Percentiles rank a stretch among this genome's conserved stretches.
Conservation (phyloP, 208 protist genomes). For the Trypanosoma conorhini region DNA sequence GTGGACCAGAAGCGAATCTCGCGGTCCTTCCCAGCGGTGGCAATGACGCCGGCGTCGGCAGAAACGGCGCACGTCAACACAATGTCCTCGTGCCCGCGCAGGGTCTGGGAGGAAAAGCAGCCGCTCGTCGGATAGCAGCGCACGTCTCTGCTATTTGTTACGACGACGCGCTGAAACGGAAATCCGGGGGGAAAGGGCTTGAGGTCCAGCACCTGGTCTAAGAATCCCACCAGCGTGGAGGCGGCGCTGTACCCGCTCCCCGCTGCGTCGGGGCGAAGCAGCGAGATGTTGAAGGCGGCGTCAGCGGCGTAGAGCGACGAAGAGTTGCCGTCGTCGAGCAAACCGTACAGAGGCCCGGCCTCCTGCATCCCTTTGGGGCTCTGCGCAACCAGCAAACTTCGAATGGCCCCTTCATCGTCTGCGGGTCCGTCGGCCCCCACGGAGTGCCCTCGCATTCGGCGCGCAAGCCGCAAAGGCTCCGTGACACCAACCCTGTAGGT, state of each 20-base stretch:
- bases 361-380: slow-evolving; percentile 49
- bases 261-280: slow-evolving; percentile 18
- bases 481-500: slow-evolving; percentile 68
- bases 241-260: slow-evolving; percentile 29
- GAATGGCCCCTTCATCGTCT: slow-evolving; percentile 64
- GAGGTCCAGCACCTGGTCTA: slow-evolving; percentile 88
- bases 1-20: slow-evolving; percentile 87
- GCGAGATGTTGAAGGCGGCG: slow-evolving; percentile 73
- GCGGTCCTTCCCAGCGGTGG: slow-evolving; percentile 83
- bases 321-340: slow-evolving; percentile 28
- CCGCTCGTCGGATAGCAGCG: slow-evolving; percentile 55
- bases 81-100: slow-evolving; percentile 84
- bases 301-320: slow-evolving; percentile 66
- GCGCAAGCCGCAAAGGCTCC: slow-evolving; percentile 42
- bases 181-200: slow-evolving; percentile 53
- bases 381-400: slow-evolving; percentile 48
- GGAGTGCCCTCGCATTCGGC: slow-evolving; percentile 42
- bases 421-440: slow-evolving; percentile 38
- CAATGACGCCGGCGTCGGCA: slow-evolving; percentile 62
- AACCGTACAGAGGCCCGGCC: slow-evolving; percentile 27
- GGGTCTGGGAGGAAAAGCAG: slow-evolving; percentile 56
- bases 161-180: slow-evolving; percentile 55
- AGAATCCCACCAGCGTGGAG: slow-evolving; percentile 73
- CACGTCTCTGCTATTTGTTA: slow-evolving; percentile 90
- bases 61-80: slow-evolving; percentile 84